Evolutionary conservation across 225 moss, liverwort and hornwort genomes (phyloP).

Genomic region (Sphagnum contortum): DNA sequence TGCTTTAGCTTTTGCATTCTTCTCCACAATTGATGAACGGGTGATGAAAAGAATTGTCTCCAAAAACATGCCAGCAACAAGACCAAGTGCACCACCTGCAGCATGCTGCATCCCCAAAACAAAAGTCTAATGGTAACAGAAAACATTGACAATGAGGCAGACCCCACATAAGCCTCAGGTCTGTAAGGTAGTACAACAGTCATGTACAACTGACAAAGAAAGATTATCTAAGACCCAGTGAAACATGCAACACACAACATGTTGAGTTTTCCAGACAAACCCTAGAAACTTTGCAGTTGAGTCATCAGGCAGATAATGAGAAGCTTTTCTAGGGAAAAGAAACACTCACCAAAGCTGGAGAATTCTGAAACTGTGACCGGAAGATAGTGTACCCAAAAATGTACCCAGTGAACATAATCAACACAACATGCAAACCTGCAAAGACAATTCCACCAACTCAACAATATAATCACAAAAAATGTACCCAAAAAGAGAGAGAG

Average conservation of each 20-base stretch:
- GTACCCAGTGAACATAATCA: constrained; percentile 88
- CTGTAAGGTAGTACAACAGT: no score
- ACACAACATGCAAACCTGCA: constrained; percentile 73
- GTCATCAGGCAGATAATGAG: no score
- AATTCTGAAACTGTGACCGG: constrained; percentile 65
- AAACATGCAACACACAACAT: no score
- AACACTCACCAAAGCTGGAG: constrained; percentile 49
- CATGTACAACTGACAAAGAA: no score
- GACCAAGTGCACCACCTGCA: constrained; percentile 46
- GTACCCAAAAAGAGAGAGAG: background rate
- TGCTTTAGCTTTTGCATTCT: background rate
- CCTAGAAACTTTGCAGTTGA: no score
- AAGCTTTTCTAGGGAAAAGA: background rate
- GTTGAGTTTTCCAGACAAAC: no score
- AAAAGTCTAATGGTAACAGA: no score
- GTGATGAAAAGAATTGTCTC: constrained; percentile 49
- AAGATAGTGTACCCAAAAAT: constrained; percentile 63
- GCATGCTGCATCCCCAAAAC: constrained; percentile 30
- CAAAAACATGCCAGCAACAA: constrained; percentile 53
- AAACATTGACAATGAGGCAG: no score
- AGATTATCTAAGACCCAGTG: no score
- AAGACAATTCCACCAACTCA: background rate
- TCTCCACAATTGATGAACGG: constrained; percentile 32
- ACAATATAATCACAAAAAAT: background rate
- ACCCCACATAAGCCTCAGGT: no score